Evolutionary conservation across 768 basidiomycete species (phyloP).

Genomic region (Psilocybe sp.): DNA sequence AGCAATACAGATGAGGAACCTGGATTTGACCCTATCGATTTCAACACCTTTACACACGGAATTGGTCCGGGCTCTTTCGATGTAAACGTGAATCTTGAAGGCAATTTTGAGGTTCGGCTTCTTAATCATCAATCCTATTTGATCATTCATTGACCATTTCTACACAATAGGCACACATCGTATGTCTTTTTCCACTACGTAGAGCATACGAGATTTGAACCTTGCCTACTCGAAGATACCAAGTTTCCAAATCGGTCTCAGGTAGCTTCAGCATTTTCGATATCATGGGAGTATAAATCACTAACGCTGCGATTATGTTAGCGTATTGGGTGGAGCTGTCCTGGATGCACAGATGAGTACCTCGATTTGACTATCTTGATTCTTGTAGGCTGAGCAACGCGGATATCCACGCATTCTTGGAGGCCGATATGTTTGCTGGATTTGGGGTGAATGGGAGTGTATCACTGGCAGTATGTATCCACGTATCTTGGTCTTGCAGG

Average conservation of each 20-base stretch:
- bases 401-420: no score
- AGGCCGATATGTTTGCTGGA: no score
- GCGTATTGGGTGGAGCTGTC: no score
- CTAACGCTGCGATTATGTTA: no score
- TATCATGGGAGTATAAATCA: no score
- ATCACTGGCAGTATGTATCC: constrained; percentile 3
- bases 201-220: neutral
- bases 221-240: constrained; percentile 10
- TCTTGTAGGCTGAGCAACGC: no score
- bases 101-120: constrained; percentile 18
- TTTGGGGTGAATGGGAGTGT: constrained; percentile 15
- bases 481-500: neutral
- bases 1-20: constrained; percentile 10
- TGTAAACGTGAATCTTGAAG: constrained; percentile 24
- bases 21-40: constrained; percentile 5
- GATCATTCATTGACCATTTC: neutral
- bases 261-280: constrained; percentile 7
- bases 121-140: neutral
- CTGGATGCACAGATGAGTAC: no score
- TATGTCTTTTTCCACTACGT: neutral
- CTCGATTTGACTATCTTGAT: no score
- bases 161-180: constrained; percentile 1
- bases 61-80: constrained; percentile 11
- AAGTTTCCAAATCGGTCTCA: constrained; percentile 20
- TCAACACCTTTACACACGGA: constrained; percentile 3